Base-by-base conservation (phyloP, 208 protist genomes). In the Acanthamoeba lenticulata region DNA sequence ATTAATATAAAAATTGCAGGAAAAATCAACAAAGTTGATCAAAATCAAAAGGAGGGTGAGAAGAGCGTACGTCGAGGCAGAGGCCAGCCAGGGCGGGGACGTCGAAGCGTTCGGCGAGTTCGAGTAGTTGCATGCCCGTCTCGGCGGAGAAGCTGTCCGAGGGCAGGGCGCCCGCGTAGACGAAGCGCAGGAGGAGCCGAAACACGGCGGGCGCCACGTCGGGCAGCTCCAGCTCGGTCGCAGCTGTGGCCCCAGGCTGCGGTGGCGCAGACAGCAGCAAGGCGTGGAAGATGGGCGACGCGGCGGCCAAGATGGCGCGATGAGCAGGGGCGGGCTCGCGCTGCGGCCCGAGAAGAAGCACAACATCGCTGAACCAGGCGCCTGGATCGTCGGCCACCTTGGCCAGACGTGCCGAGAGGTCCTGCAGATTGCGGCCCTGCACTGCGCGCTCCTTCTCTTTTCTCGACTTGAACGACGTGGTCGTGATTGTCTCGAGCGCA, bases 311-410 rank as follows among this genome's bases (percentile, higher is more conserved):
- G 24, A 83, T 6, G 34, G 72, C 72, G 5, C 72, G 34, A 49
- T 83, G 72, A 11, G 72, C 72, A 9, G 72, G 72, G 11, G 24
- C 42, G 17, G 38, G 72, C 72, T 36, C 72, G 40, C 72, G 72
- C 24, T 49, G 24, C 6, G 72, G 72, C 24, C 72, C 72, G 24
- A 83, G 40, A 27, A 40, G 38, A 17, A 83, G 72, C 40, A 83
- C 40, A 15, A 83, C 40, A 36, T 83, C 72, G 72, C 40, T 44
- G 72, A 83, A 83, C 72, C 72, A 83, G 24, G 72, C 72, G 38
- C n/a, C 72, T 24, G 72, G 72, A 19, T 44, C 72, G 42, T 83
- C 38, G 42, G 72, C 72, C 42, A 83, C 1, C 34, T 15, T 32
- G 72, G 72, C 40, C 24, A 83, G 72, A 29, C 72, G 72, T 5